Conservation (phyloP, 202 grass and related monocot species). For the Cymbopogon flexuosus region DNA sequence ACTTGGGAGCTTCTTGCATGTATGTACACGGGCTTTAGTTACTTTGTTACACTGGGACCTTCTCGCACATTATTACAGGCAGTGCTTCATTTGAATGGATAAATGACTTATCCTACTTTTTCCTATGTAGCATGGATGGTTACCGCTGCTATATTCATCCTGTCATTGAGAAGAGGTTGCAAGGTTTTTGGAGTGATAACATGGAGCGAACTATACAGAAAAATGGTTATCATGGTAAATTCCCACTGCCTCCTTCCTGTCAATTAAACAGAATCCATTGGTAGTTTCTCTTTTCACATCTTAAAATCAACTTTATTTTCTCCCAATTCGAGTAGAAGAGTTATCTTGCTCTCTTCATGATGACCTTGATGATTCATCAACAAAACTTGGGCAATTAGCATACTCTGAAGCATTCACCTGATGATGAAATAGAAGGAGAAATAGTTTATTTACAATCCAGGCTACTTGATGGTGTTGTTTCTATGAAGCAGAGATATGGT, state of each 20-base stretch:
- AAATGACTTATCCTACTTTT: background rate
- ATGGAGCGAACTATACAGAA: conserved; percentile 28
- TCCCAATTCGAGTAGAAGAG: conserved; percentile 14
- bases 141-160: conserved; percentile 61
- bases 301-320: conserved; percentile 8
- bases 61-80: background rate
- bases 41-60: background rate
- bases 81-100: conserved; percentile 5
- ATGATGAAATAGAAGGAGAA: conserved; percentile 95
- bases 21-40: background rate
- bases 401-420: conserved; percentile 59
- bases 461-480: conserved; percentile 56
- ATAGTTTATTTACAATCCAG: conserved; percentile 75
- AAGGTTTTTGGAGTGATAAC: conserved; percentile 28
- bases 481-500: conserved; percentile 67
- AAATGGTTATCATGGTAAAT: conserved; percentile 47
- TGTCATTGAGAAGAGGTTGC: conserved; percentile 52
- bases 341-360: background rate
- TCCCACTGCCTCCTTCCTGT: background rate
- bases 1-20: background rate
- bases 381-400: too few species aligned
- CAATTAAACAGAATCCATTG: conserved; percentile 3
- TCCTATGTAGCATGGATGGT: conserved; percentile 51
- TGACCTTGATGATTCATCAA: background rate
- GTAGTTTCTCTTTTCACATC: conserved; percentile 1